Conservation (phyloP, 441 rosid species). For the Euphorbia neoarborescens region DNA sequence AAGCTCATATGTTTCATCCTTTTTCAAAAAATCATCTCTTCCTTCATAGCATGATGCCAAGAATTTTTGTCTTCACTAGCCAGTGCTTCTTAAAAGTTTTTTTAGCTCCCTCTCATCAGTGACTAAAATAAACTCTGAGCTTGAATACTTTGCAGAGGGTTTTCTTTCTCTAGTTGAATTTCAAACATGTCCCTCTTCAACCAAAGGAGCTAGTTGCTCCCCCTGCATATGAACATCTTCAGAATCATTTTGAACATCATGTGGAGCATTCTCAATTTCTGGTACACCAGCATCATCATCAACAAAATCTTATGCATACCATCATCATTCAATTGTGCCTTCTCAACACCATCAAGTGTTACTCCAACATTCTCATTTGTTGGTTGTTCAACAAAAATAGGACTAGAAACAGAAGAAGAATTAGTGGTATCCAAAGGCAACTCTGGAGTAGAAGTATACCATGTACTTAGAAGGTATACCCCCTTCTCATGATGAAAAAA, state of each 20-base stretch:
- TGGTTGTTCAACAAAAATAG: neutral
- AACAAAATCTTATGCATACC: too few relatives aligned
- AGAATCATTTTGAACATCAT: neutral
- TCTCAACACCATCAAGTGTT: neutral
- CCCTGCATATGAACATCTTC: neutral
- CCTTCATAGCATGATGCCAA: too few relatives aligned
- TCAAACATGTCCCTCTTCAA: neutral
- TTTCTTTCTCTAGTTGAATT: neutral
- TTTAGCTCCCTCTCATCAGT: neutral
- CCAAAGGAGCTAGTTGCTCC: neutral
- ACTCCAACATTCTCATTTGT: neutral
- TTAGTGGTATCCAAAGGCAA: neutral
- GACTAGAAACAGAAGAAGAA: neutral
- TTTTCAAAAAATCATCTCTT: neutral
- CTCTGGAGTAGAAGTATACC: neutral
- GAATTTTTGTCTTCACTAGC: neutral
- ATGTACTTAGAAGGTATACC: neutral
- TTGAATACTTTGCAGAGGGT: neutral
- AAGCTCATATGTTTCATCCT: neutral
- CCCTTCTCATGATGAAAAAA: conserved; percentile 12
- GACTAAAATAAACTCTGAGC: neutral
- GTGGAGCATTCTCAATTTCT: neutral
- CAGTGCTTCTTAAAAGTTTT: neutral
- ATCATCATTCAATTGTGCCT: neutral
- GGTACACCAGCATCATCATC: neutral